A percentile compares a stretch with the other conserved stretches of the same genome.
These are phyloP conservation scores for Deuterostichococcus epilithicus DNA, from an alignment of 139 green algal species.

Conservation along the genomic window DNA sequence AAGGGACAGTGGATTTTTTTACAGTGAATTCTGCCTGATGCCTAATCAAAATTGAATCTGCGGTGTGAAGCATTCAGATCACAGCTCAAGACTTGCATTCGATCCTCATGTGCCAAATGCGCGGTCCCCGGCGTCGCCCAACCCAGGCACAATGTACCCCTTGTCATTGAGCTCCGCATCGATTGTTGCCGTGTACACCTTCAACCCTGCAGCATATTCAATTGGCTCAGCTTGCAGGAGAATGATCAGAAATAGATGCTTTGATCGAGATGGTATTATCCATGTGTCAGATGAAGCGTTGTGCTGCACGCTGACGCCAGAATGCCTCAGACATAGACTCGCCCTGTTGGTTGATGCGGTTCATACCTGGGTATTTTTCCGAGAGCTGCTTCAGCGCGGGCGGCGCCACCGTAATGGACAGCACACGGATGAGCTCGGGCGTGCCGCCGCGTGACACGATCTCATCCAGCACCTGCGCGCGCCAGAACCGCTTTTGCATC, in stretches of 20 bases:
- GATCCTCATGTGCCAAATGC: conserved; percentile 63
- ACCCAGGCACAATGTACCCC: conserved; percentile 89
- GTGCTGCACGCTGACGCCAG: too few species aligned
- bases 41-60: too few species aligned
- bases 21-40: too few species aligned
- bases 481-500: too few species aligned
- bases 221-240: too few species aligned
- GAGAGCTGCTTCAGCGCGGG: conserved; percentile 74
- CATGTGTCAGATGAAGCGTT: background rate
- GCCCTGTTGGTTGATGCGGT: too few species aligned
- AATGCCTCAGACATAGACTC: too few species aligned
- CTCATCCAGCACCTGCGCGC: conserved; percentile 66
- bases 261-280: too few species aligned
- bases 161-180: conserved; percentile 87
- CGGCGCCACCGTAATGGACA: conserved; percentile 72
- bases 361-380: conserved; percentile 70
- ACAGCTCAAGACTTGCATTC: conserved; percentile 2
- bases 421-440: conserved; percentile 70
- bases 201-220: conserved; percentile 41
- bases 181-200: conserved; percentile 88
- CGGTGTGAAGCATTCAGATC: background rate
- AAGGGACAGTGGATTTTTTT: too few species aligned
- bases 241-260: too few species aligned
- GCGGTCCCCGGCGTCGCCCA: conserved; percentile 91
- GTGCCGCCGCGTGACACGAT: conserved; percentile 67